phyloP scores from a whole-genome alignment of 73 alveolate species.

The Tetrahymena borealis region DNA sequence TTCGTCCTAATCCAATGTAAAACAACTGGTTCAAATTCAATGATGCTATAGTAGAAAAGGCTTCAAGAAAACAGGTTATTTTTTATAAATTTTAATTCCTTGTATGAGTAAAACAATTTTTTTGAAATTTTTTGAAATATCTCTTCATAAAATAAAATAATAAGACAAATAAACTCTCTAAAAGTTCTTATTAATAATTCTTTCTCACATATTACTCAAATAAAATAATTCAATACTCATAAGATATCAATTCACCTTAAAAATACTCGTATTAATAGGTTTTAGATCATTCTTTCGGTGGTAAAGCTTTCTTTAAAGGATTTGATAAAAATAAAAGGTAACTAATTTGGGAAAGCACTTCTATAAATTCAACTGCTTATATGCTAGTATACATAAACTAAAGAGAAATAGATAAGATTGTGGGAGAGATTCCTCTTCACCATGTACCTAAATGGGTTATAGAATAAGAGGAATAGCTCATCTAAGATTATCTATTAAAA shows the following conservation, averaged over 20 bases:
- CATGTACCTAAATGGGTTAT: background rate
- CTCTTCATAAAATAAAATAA: too few relatives aligned
- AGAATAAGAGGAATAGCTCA: background rate
- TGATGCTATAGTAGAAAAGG: background rate
- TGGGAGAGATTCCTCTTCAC: background rate
- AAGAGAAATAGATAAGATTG: background rate
- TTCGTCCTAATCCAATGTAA: background rate
- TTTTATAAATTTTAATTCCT: too few relatives aligned
- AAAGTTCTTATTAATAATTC: background rate
- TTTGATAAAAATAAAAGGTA: background rate
- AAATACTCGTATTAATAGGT: too few relatives aligned
- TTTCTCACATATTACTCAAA: background rate
- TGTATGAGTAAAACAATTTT: too few relatives aligned
- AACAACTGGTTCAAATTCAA: background rate
- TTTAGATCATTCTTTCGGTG: background rate
- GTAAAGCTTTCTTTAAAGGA: background rate
- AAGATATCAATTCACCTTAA: background rate
- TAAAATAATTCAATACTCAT: too few relatives aligned
- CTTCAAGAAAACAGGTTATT: background rate
- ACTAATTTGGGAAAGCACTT: background rate
- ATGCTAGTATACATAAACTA: background rate
- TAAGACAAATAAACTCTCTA: too few relatives aligned
- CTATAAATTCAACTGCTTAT: background rate
- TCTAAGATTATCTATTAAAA: background rate
- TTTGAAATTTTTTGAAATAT: too few relatives aligned